These are phyloP conservation scores for Pyrus pyrifolia DNA, from an alignment of 306 rosid species.

Conservation along the genomic window DNA sequence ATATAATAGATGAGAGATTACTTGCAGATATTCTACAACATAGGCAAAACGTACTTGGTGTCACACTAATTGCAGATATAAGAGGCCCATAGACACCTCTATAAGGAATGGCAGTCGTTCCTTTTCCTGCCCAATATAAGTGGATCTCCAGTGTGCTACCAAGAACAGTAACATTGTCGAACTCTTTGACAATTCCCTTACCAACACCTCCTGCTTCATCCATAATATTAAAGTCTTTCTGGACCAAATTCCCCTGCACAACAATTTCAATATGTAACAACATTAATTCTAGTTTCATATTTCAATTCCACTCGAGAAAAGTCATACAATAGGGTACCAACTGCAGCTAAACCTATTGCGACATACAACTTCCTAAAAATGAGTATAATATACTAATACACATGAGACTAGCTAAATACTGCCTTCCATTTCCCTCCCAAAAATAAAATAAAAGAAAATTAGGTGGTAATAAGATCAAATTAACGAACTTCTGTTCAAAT, in stretches of 20 bases:
- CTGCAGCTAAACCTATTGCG: neutral
- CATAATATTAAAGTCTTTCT: constrained; percentile 47
- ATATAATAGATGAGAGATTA: neutral
- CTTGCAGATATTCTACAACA: constrained; percentile 55
- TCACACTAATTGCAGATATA: constrained; percentile 60
- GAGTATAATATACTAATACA: no score
- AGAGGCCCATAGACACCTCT: no score
- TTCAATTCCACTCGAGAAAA: neutral
- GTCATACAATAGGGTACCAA: neutral
- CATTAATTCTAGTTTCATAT: neutral
- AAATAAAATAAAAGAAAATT: neutral
- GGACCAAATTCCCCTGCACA: constrained; percentile 39
- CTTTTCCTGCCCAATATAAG: constrained; percentile 65
- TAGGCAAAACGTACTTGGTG: constrained; percentile 90
- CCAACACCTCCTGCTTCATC: constrained; percentile 63
- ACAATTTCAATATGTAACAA: neutral
- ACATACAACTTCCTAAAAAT: no score
- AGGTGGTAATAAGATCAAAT: neutral
- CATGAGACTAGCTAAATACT: neutral
- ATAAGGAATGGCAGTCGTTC: constrained; percentile 28
- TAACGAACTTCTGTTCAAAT: neutral
- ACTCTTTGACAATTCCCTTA: constrained; percentile 1
- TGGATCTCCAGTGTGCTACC: neutral
- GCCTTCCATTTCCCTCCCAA: neutral
- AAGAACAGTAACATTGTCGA: no score